Conservation (phyloP, 1,284 basidiomycete genomes). For the Sanghuangporus weigelae region DNA sequence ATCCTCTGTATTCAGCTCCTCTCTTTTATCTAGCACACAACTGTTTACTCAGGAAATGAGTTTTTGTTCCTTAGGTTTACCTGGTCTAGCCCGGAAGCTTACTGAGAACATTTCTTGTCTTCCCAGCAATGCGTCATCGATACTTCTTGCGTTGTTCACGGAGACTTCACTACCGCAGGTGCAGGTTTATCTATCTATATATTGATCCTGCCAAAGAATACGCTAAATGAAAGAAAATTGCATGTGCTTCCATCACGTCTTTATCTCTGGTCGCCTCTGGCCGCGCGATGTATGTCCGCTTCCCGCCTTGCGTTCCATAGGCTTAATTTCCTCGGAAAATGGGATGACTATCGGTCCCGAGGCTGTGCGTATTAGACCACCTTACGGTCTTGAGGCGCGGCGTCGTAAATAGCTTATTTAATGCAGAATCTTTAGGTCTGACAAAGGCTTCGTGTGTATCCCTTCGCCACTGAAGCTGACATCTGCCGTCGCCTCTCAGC, state of each 20-base stretch:
- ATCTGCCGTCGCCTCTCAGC: too few relatives aligned
- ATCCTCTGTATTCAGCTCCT: neutral
- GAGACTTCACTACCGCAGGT: neutral
- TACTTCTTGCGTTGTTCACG: neutral
- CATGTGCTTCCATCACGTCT: neutral
- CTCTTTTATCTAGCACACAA: neutral
- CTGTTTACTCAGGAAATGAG: neutral
- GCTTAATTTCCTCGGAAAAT: neutral
- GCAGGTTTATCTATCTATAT: too few relatives aligned
- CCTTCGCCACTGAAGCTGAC: too few relatives aligned
- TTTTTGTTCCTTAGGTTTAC: neutral
- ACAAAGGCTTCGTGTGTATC: too few relatives aligned
- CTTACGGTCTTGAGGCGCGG: too few relatives aligned
- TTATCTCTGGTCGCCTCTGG: neutral
- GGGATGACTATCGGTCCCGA: neutral
- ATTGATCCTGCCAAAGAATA: neutral
- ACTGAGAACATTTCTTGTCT: neutral
- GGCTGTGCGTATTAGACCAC: neutral
- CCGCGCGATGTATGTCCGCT: neutral
- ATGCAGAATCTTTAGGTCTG: too few relatives aligned
- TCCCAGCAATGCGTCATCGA: neutral
- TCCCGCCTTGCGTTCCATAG: neutral
- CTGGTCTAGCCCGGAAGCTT: neutral
- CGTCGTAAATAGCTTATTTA: too few relatives aligned
- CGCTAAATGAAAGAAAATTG: neutral